Evolutionary conservation across 345 rosid species (phyloP), one percentile per base, ranked within the genome.

Genomic region (Boechera stricta): DNA sequence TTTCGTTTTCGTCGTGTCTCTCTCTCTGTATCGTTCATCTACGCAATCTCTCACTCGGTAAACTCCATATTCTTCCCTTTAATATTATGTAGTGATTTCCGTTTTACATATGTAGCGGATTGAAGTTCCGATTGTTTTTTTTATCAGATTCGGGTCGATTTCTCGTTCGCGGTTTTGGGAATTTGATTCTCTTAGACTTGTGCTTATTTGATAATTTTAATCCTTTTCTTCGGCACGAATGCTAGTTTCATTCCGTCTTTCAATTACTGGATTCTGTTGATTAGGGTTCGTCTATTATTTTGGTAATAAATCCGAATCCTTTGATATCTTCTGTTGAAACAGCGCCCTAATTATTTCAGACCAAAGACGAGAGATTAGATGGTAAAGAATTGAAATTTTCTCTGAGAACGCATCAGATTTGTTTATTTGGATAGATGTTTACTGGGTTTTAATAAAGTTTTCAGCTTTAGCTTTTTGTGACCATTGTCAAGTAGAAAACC

Each of bases 401-500:
- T 18, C 3, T 49, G 11, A 7, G 28, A 16, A 49, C 4, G 55
- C 28, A 18, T 49, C 28, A 49, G 11, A 18, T 49, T 18, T 49
- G 55, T 49, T 49, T 49, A 49, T 49, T 7, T 49, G 55, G 10
- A 49, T 49, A 8, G 5, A 18, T 18, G 2, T 3, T 49, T 49
- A 7, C 28, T 18, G 54, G 54, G 54, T 49, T 49, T 7, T 10
- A 49, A 49, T 49, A 16, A 49, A 49, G 28, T 49, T 49, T 3
- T 49, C 5, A 49, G 54, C 26, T 18, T 49, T 18, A 49, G 55
- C 28, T 49, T 49, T 49, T n/a, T 49, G 54, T 49, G 26, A 49
- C 54, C 54, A 49, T 18, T 18, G 54, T 48, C 24, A 48, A 49
- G 54, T 49, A 7, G 21, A 45, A 49, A 49, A 31, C 75, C 75